Base-by-base conservation (phyloP, 2,329 filamentous ascomycete genomes). In the Botrytis squamosa region DNA sequence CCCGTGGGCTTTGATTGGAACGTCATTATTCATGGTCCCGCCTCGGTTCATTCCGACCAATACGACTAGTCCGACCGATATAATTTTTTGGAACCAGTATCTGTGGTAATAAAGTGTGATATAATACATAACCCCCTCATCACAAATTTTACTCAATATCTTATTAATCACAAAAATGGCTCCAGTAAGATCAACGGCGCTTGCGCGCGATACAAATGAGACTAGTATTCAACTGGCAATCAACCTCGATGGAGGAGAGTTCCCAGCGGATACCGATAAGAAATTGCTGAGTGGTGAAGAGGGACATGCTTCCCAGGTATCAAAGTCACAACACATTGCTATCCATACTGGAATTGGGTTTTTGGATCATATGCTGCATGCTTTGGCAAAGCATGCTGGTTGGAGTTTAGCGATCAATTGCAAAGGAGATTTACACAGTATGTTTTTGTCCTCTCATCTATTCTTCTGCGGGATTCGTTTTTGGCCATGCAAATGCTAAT, bases 361-460 rank as follows among this genome's bases (percentile, higher is more conserved):
- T 84, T 87, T 99, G 73, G 96, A 99, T 85, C 96, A 99, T 86
- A 98, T 99, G 95, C 88, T 98, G 69, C 96, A 99, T 84, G 96
- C 96, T 9, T 88, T 98, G 72, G 93, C 96, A 69, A 98, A 99
- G 85, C 96, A 99, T 84, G 91, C 93, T 9, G 95, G 96, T 76
- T 98, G 95, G 96, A 96, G 92, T 85, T 84, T 99, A 79, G 90
- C 90, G 46, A 86, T 99, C 73, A 87, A 90, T 77, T 97, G 94
- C 83, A 89, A 92, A 82, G 96, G 96, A 72, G 96, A 99, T 84
- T 85, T 98, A 71, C 93, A 97, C 86, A 97, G 93, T 95, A 84
- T 77, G 90, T 29, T 87, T 74, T 55, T 20, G 38, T 42, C 25
- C 40, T 57, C 5, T 33, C n/a, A 16, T 57, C 42, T 8, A 16